These are phyloP conservation scores for Alternaria hordeiaustralica DNA, from an alignment of 2,329 filamentous ascomycete genomes.

Conservation along the genomic window DNA sequence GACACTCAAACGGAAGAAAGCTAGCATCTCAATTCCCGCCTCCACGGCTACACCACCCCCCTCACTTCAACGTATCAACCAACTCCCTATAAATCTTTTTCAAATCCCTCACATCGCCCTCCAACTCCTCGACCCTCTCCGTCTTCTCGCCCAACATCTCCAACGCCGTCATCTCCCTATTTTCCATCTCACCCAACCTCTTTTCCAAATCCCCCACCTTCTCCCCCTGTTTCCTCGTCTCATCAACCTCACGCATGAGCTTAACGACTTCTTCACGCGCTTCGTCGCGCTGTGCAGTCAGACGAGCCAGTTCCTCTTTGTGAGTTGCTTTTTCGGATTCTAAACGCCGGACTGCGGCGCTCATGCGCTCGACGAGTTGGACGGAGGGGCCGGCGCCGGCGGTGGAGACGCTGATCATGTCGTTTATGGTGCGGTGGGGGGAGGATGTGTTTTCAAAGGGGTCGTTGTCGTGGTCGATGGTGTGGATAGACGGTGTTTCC, in stretches of 20 bases:
- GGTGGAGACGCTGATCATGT: conserved; percentile 88
- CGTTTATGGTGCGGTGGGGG: conserved; percentile 69
- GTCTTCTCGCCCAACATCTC: conserved; percentile 98
- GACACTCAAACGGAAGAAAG: too few relatives aligned
- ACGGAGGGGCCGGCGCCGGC: conserved; percentile 90
- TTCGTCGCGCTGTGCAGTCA: conserved; percentile 87
- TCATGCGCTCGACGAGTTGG: conserved; percentile 95
- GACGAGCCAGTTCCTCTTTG: conserved; percentile 81
- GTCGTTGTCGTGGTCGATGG: conserved; percentile 53
- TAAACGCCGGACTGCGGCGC: conserved; percentile 84
- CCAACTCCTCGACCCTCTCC: conserved; percentile 89
- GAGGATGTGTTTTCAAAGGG: conserved; percentile 64
- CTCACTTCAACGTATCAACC: conserved; percentile 18
- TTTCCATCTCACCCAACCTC: conserved; percentile 72
- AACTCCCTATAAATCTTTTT: conserved; percentile 96
- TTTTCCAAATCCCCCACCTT: conserved; percentile 70
- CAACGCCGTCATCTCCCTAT: conserved; percentile 86
- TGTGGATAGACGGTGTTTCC: conserved; percentile 56
- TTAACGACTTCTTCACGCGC: conserved; percentile 88
- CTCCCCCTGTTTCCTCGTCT: conserved; percentile 65
- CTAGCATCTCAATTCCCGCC: neutral
- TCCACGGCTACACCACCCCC: neutral
- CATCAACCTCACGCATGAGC: conserved; percentile 86
- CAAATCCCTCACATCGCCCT: conserved; percentile 86
- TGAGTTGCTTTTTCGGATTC: conserved; percentile 90